Evolutionary conservation across 1,139 yeast genomes (phyloP).

Genomic region (Suzukiozyma palmioleophila): DNA sequence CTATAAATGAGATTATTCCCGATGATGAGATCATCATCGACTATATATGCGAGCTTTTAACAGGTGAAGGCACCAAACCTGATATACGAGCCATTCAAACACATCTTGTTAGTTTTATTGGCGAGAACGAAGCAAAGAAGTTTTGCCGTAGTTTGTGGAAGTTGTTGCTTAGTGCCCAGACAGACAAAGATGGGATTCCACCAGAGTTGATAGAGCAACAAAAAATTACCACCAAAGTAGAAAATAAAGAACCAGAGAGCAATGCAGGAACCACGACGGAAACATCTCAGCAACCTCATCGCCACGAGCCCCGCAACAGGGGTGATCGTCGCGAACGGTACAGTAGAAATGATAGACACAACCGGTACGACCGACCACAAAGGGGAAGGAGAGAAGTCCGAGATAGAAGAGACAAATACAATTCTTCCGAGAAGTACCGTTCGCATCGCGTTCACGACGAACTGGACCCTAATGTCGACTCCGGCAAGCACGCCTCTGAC

Average conservation of each 20-base stretch:
- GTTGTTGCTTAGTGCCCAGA: constrained; percentile 35
- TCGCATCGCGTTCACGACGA: no score
- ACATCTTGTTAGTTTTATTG: constrained; percentile 39
- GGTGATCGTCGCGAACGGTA: background rate
- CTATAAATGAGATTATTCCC: constrained; percentile 30
- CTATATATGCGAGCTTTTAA: constrained; percentile 32
- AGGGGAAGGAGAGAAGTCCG: no score
- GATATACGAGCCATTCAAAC: constrained; percentile 29
- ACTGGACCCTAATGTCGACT: no score
- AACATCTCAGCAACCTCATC: background rate
- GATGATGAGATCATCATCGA: constrained; percentile 47
- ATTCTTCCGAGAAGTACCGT: no score
- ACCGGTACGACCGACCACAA: no score
- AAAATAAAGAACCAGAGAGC: constrained; percentile 9
- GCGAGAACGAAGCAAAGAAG: constrained; percentile 26
- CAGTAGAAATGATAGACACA: no score
- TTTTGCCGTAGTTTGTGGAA: constrained; percentile 40
- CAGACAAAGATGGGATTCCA: constrained; percentile 39
- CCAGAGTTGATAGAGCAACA: constrained; percentile 16
- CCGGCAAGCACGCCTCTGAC: no score
- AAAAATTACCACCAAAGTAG: background rate
- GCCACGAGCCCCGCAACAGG: background rate
- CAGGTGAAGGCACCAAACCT: constrained; percentile 21
- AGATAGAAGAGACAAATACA: no score
- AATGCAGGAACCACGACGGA: constrained; percentile 7